These are phyloP conservation scores for Saccharomyces hybrid DNA, from an alignment of 1,139 yeast genomes.

Conservation along the genomic window DNA sequence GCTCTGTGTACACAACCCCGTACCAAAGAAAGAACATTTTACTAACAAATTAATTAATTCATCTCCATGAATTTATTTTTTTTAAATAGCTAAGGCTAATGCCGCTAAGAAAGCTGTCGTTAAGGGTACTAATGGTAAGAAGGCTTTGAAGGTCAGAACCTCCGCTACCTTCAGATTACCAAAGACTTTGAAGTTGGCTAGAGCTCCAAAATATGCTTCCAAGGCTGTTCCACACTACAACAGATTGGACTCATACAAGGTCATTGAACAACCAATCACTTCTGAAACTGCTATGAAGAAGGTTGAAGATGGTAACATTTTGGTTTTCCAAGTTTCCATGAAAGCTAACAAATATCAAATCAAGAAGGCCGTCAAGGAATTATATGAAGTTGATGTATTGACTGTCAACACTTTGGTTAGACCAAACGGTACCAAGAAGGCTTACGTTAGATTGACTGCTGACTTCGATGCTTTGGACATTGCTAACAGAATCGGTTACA, in stretches of 20 bases:
- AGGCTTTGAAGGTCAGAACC: constrained; percentile 90
- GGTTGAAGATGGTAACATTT: constrained; percentile 98
- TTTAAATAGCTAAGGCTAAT: constrained; percentile 61
- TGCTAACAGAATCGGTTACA: constrained; percentile 99
- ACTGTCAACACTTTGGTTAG: constrained; percentile 94
- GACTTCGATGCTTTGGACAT: constrained; percentile 99
- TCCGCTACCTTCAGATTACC: constrained; percentile 94
- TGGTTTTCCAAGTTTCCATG: constrained; percentile 95
- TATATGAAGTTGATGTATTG: constrained; percentile 91
- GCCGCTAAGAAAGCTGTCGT: constrained; percentile 98
- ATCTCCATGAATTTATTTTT: neutral
- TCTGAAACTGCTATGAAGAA: constrained; percentile 98
- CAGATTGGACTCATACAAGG: constrained; percentile 94
- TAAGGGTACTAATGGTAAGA: constrained; percentile 92
- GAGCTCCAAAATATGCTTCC: constrained; percentile 91
- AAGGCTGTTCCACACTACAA: constrained; percentile 96
- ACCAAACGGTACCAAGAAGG: constrained; percentile 99
- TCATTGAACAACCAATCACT: constrained; percentile 91
- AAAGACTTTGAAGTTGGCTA: constrained; percentile 89
- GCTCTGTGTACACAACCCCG: neutral
- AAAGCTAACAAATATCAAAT: constrained; percentile 97
- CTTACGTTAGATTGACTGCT: constrained; percentile 97
- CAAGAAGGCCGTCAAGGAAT: constrained; percentile 96
- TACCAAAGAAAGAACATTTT: neutral
- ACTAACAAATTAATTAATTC: constrained; percentile 6